These are phyloP conservation scores for Polygonum maritimum DNA, from an alignment of 148 eudicot genomes.

Conservation along the genomic window DNA sequence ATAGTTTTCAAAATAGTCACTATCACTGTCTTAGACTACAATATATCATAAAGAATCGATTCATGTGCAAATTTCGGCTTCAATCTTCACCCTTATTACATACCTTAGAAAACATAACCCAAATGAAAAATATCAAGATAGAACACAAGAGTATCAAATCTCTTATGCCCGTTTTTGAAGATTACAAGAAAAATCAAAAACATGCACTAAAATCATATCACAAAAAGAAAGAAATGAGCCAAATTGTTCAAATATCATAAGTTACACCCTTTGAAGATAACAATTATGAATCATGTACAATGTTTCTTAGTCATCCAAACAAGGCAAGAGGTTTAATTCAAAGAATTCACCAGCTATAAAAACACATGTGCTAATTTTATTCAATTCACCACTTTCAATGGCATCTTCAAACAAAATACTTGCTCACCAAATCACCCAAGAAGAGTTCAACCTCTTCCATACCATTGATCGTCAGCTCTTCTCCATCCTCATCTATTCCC, in stretches of 20 bases:
- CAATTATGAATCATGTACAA: not conserved
- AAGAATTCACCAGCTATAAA: not conserved
- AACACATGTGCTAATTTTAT: constrained; percentile 3
- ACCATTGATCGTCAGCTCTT: constrained; percentile 30
- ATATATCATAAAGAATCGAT: too few species aligned
- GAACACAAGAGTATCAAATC: not conserved
- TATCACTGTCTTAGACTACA: not conserved
- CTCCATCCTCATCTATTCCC: constrained; percentile 18
- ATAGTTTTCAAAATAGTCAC: not conserved
- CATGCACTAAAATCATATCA: constrained; percentile 2
- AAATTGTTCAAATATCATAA: not conserved
- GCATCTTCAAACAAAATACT: not conserved
- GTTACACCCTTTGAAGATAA: not conserved
- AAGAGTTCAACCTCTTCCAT: constrained; percentile 22
- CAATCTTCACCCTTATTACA: too few species aligned
- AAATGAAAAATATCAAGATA: not conserved
- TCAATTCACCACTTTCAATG: not conserved
- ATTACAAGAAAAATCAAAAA: not conserved
- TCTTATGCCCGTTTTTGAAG: not conserved
- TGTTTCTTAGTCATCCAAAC: not conserved
- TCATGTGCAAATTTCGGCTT: too few species aligned
- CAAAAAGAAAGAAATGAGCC: not conserved
- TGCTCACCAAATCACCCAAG: not conserved
- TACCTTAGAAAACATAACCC: not conserved
- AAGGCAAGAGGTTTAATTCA: not conserved